Conservation (phyloP, 805 yeast species). For the Wickerhamiella galacta region DNA sequence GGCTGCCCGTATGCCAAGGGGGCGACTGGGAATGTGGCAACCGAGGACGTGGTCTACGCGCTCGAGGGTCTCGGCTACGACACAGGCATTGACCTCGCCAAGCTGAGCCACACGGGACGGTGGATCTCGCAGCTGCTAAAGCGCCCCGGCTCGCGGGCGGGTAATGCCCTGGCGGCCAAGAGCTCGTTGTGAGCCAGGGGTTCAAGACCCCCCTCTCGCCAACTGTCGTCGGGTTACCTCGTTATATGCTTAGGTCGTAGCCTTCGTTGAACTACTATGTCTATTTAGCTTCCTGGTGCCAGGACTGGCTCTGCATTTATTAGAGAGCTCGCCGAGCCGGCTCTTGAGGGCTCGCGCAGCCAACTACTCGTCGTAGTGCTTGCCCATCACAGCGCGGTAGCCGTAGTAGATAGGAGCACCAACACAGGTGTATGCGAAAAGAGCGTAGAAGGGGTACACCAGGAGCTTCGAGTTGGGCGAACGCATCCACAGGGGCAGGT, state of each 20-base stretch:
- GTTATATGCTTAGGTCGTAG: no score
- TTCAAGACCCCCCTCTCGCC: no score
- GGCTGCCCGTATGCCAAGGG: slow-evolving; percentile 24
- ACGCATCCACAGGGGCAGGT: slow-evolving; percentile 25
- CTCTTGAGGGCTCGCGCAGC: no score
- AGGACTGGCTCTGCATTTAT: no score
- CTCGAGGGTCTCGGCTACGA: slow-evolving; percentile 18
- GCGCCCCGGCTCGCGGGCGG: slow-evolving; percentile 17
- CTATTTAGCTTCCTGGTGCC: no score
- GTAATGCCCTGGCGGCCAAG: slow-evolving; percentile 14
- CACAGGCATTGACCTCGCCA: slow-evolving; percentile 17
- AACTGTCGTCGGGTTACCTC: no score
- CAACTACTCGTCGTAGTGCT: slow-evolving; percentile 28
- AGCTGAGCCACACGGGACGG: slow-evolving; percentile 15
- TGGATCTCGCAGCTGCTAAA: slow-evolving; percentile 16
- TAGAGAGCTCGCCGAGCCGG: no score
- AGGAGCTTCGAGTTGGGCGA: slow-evolving; percentile 54
- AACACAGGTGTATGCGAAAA: slow-evolving; percentile 46
- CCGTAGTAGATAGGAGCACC: slow-evolving; percentile 49
- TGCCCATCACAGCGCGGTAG: slow-evolving; percentile 55
- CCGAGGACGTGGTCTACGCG: slow-evolving; percentile 21
- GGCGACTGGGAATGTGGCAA: slow-evolving; percentile 21
- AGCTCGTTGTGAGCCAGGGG: neutral
- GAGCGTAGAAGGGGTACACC: slow-evolving; percentile 65
- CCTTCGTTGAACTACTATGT: no score